Evolutionary conservation across 1,284 basidiomycete genomes (phyloP).

Genomic region (Wolfiporia cocos): DNA sequence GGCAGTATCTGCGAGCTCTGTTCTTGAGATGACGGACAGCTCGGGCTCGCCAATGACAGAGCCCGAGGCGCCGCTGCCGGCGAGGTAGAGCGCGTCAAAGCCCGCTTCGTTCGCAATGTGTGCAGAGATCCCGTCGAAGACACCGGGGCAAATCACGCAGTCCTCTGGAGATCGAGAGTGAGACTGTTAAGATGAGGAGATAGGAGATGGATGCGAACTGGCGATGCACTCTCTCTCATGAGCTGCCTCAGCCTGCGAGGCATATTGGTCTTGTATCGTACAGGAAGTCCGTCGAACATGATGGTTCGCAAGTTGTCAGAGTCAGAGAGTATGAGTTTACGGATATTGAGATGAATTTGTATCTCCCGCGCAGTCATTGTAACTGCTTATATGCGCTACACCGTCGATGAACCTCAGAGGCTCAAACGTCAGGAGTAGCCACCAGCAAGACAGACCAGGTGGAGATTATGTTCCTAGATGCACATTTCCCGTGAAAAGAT

Average conservation of each 20-base stretch:
- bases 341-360: too few species aligned
- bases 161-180: constrained; percentile 8
- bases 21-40: constrained; percentile 20
- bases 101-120: constrained; percentile 20
- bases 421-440: too few species aligned
- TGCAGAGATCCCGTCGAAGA: constrained; percentile 23
- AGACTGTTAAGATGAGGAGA: too few species aligned
- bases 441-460: too few species aligned
- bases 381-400: too few species aligned
- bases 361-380: too few species aligned
- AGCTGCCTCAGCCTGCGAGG: constrained; percentile 17
- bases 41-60: constrained; percentile 21
- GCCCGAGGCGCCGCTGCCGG: constrained; percentile 22
- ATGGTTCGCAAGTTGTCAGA: too few species aligned
- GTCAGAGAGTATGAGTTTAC: too few species aligned
- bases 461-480: too few species aligned
- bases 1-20: constrained; percentile 19
- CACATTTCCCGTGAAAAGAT: too few species aligned
- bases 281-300: too few species aligned
- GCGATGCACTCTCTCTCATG: constrained; percentile 14
- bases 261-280: constrained; percentile 16
- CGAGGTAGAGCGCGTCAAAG: constrained; percentile 22
- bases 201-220: background rate
- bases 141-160: constrained; percentile 20
- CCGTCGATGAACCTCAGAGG: too few species aligned